A percentile compares a stretch with the other conserved stretches of the same genome.
phyloP scores from a whole-genome alignment of 2,329 filamentous ascomycete genomes.

The Phaeosphaeria sp. region DNA sequence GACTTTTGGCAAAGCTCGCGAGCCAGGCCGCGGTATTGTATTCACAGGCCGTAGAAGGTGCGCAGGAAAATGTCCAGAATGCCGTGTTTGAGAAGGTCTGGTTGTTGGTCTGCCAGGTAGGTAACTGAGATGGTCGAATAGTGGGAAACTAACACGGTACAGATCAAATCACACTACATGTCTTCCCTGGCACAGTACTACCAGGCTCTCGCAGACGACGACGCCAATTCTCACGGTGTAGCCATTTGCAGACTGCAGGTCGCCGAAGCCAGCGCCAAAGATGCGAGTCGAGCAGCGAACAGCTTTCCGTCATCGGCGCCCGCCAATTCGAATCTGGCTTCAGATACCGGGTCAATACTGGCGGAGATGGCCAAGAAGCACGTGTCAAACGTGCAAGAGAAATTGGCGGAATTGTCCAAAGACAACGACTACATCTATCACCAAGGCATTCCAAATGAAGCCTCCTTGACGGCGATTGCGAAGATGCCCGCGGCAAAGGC shows the following conservation, averaged over 20 bases:
- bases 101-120: constrained; percentile 80
- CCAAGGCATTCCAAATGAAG: constrained; percentile 85
- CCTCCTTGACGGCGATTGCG: constrained; percentile 78
- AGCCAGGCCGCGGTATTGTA: constrained; percentile 91
- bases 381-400: constrained; percentile 79
- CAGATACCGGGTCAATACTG: constrained; percentile 77
- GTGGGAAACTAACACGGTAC: constrained; percentile 38
- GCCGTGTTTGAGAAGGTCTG: constrained; percentile 95
- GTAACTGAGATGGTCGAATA: constrained; percentile 23
- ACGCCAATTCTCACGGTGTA: constrained; percentile 83
- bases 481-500: constrained; percentile 96
- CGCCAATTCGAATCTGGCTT: constrained; percentile 79
- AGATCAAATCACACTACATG: constrained; percentile 81
- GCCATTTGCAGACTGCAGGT: constrained; percentile 83
- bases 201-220: constrained; percentile 89
- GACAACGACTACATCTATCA: constrained; percentile 99
- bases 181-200: constrained; percentile 90
- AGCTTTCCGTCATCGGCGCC: constrained; percentile 82
- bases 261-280: constrained; percentile 78
- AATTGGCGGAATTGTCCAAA: constrained; percentile 76
- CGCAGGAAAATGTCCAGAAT: constrained; percentile 90
- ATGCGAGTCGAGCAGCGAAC: constrained; percentile 77
- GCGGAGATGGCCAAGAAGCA: constrained; percentile 87
- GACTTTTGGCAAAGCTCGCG: constrained; percentile 88
- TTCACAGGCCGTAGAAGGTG: constrained; percentile 83